phyloP scores from a whole-genome alignment of 495 filamentous ascomycete genomes.

The Neurospora sp. region DNA sequence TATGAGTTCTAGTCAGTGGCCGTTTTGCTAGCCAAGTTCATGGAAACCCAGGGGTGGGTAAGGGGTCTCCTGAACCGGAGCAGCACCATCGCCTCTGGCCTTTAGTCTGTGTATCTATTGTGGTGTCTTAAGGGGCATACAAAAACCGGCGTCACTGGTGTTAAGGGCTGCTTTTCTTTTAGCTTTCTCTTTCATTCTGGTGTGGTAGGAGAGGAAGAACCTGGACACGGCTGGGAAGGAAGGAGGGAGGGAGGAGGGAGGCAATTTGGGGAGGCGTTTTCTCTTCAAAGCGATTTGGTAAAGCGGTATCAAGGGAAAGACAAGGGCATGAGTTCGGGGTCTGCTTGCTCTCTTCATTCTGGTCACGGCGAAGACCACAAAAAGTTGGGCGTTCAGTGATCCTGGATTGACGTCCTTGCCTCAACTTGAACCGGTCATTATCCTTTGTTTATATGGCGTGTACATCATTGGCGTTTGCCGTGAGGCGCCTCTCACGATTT shows the following conservation, averaged over 20 bases:
- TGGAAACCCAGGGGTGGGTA: background rate
- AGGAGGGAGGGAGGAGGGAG: background rate
- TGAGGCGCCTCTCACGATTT: background rate
- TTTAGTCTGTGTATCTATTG: constrained; percentile 12
- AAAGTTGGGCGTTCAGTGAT: background rate
- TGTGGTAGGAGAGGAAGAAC: background rate
- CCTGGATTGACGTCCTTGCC: background rate
- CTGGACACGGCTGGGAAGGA: background rate
- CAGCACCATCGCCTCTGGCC: background rate
- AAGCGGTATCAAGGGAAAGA: background rate
- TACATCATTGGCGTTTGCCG: background rate
- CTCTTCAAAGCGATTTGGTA: background rate
- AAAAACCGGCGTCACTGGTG: constrained; percentile 17
- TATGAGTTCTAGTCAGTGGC: background rate
- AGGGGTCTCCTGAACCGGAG: background rate
- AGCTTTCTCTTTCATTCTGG: constrained; percentile 1
- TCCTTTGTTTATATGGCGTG: background rate
- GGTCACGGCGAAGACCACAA: background rate
- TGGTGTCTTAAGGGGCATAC: constrained; percentile 18
- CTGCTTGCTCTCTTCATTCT: background rate
- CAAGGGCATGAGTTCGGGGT: background rate
- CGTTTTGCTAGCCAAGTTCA: background rate
- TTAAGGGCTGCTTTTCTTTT: constrained; percentile 5
- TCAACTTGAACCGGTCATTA: background rate
- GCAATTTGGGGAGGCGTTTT: background rate